Evolutionary conservation across 176 grass and related monocot species (phyloP).

Genomic region (Oryza glumipatula): DNA sequence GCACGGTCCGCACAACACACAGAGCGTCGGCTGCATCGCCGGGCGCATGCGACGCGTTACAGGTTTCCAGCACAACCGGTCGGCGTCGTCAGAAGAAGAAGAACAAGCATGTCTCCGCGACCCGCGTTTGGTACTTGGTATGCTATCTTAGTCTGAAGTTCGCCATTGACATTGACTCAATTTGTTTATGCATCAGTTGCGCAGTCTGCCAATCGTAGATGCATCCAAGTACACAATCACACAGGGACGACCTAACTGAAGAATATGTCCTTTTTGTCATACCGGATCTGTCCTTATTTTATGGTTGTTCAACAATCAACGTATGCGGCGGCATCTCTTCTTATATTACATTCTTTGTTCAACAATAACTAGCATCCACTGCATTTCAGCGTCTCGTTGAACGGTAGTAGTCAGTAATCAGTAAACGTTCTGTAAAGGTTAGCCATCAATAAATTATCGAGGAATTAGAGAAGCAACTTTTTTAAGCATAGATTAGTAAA

Average conservation of each 20-base stretch:
- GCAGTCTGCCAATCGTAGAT: constrained; percentile 14
- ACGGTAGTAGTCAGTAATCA: not conserved
- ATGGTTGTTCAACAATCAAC: constrained; percentile 53
- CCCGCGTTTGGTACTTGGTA: constrained; percentile 13
- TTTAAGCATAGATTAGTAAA: not conserved
- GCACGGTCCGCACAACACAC: not conserved
- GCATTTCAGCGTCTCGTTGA: not conserved
- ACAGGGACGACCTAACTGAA: not conserved
- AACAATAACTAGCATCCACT: constrained; percentile 9
- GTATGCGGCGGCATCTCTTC: not conserved
- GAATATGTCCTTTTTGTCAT: constrained; percentile 26
- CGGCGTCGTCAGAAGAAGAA: not conserved
- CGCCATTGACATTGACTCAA: constrained; percentile 28
- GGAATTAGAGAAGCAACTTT: not conserved
- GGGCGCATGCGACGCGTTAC: not conserved
- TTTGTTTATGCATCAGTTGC: not conserved
- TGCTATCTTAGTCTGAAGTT: constrained; percentile 11
- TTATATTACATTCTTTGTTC: not conserved
- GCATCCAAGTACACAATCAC: constrained; percentile 34
- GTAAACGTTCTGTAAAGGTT: constrained; percentile 22
- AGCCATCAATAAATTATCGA: not conserved
- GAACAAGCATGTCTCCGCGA: not conserved
- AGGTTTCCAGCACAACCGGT: not conserved
- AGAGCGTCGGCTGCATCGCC: not conserved
- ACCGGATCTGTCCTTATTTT: not conserved